Base-by-base conservation (phyloP, 768 basidiomycete genomes). In the Trametes villosa region DNA sequence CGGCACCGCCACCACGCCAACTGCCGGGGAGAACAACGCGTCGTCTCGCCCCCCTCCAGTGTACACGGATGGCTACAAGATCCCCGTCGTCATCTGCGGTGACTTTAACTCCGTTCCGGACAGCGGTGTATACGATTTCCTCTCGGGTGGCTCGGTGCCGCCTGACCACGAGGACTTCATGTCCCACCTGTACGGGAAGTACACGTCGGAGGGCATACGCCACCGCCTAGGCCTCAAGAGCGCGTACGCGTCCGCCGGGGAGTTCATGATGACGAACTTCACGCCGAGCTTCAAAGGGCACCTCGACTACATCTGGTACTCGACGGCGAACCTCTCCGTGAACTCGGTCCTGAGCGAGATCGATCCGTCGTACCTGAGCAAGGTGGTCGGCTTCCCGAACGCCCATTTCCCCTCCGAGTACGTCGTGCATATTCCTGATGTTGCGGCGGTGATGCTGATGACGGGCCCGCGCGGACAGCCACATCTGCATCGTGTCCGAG, bases 321-420 rank as follows among this genome's bases (percentile, higher is more conserved):
- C 89, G 59, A 83, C 86, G 0, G 77, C 80, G 49, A 92, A 86
- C 60, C 66, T 98, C 50, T 80, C 83, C 11, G 86, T 92, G 27
- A 94, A 88, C 62, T 87, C 88, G 22, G 86, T 96, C n/a, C 79
- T 98, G 44, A 92, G 92, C 15, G 93, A 91, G 72, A 87, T 98
- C 59, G 95, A 98, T 71, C 81, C 80, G 67, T 71, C 71, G 26
- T 99, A 99, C 78, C 72, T 98, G 71, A 86, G 89, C 65, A 93
- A 93, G 77, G 86, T 86, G 18, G 96, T 98, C 45, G 97, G 97
- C 36, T 98, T 98, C 82, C 97, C 97, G 29, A 96, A 98, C 74
- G 85, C 88, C 2, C 94, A 98, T 72, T 97, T 95, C 82, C 94
- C 96, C 24, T 96, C 94, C 60, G 96, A 98, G 95, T 98, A 75